Conservation (phyloP, 257 asterid genomes). For the Fraxinus cuspidata region DNA sequence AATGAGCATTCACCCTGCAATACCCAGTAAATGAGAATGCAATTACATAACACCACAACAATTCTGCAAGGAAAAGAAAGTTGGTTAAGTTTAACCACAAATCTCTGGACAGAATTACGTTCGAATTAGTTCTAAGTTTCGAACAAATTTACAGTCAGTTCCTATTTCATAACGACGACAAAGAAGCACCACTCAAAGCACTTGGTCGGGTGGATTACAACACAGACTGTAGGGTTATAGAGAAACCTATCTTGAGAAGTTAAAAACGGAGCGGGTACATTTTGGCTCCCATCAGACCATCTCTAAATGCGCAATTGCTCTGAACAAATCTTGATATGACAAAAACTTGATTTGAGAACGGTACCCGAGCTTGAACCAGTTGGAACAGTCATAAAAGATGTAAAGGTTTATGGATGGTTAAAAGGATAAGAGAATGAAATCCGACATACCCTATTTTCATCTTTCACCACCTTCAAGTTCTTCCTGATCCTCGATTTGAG, state of each 20-base stretch:
- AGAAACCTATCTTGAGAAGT: neutral
- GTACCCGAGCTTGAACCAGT: neutral
- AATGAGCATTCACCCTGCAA: neutral
- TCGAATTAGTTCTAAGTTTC: neutral
- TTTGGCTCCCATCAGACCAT: neutral
- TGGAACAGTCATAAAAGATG: neutral
- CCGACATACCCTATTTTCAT: slow-evolving; percentile 30
- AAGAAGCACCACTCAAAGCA: neutral
- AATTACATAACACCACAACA: neutral
- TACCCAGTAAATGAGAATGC: neutral
- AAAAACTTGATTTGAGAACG: neutral
- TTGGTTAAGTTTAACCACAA: neutral
- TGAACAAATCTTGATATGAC: neutral
- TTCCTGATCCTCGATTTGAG: slow-evolving; percentile 90
- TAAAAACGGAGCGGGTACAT: neutral
- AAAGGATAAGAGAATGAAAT: neutral
- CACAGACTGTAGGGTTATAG: neutral
- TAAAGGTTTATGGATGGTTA: neutral
- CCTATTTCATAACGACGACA: neutral
- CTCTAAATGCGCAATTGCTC: neutral
- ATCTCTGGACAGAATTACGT: neutral
- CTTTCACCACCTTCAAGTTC: slow-evolving; percentile 93
- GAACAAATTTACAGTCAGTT: neutral
- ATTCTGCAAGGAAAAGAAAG: neutral
- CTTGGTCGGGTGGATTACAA: too few relatives aligned